A percentile compares a stretch with the other conserved stretches of the same genome.
Evolutionary conservation across 306 rosid species (phyloP).

Genomic region (Lotus japonicus): DNA sequence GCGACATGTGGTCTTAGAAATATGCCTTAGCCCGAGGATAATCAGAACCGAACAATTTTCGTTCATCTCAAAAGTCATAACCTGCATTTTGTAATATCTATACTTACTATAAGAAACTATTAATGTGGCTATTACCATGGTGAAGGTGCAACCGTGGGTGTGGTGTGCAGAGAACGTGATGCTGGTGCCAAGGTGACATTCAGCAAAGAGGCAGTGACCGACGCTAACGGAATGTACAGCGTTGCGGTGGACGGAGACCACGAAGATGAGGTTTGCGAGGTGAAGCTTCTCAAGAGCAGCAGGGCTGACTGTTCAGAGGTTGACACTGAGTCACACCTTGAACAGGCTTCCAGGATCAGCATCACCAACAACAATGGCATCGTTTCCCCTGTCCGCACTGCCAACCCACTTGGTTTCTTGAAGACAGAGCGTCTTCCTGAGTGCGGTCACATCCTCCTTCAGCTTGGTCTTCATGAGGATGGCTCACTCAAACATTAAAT

Average conservation of each 20-base stretch:
- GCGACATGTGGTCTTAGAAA: no score
- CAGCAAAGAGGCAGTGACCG: slow-evolving; percentile 26
- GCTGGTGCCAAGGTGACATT: slow-evolving; percentile 20
- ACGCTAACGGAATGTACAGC: slow-evolving; percentile 25
- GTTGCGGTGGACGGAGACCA: slow-evolving; percentile 49
- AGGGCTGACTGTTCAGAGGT: slow-evolving; percentile 27
- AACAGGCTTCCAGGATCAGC: slow-evolving; percentile 35
- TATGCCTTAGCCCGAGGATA: no score
- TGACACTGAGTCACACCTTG: not conserved
- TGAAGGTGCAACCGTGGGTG: slow-evolving; percentile 38
- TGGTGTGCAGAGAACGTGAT: slow-evolving; percentile 31
- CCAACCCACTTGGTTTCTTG: slow-evolving; percentile 59
- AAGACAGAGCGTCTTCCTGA: slow-evolving; percentile 20
- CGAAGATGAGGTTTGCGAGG: slow-evolving; percentile 52
- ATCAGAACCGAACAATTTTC: no score
- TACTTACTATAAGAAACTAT: no score
- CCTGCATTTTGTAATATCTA: no score
- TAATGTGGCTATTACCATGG: not conserved
- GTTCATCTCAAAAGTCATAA: no score
- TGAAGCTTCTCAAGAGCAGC: slow-evolving; percentile 34
- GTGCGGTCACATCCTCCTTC: slow-evolving; percentile 33
- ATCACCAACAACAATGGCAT: slow-evolving; percentile 49
- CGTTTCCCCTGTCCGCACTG: slow-evolving; percentile 17
- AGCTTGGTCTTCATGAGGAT: slow-evolving; percentile 29
- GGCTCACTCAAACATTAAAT: not conserved